Evolutionary conservation across 1,284 basidiomycete genomes (phyloP).

Genomic region (Boletellus dicymbophilus): DNA sequence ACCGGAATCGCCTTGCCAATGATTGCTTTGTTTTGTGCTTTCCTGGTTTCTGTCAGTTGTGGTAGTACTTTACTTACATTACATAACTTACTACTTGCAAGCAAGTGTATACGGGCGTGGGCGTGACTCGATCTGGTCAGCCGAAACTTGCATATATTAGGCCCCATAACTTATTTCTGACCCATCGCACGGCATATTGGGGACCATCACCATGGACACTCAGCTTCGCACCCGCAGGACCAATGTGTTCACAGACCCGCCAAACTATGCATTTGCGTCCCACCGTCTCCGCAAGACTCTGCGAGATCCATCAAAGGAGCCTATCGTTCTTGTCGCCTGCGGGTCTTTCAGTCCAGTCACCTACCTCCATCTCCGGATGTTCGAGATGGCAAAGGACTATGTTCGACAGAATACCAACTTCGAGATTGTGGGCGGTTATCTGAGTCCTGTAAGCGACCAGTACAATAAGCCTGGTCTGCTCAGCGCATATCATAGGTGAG

Average conservation of each 20-base stretch:
- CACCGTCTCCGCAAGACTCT: slow-evolving; percentile 61
- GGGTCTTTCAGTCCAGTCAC: slow-evolving; percentile 84
- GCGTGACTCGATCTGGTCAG: too few species aligned
- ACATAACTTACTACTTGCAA: too few species aligned
- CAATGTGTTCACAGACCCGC: slow-evolving; percentile 49
- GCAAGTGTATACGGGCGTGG: too few species aligned
- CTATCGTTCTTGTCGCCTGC: slow-evolving; percentile 77
- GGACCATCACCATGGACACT: slow-evolving; percentile 28
- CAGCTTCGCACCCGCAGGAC: slow-evolving; percentile 21
- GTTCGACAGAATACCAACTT: slow-evolving; percentile 91
- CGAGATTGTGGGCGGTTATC: slow-evolving; percentile 92
- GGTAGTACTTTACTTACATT: too few species aligned
- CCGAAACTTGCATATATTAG: too few species aligned
- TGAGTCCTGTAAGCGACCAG: slow-evolving; percentile 92
- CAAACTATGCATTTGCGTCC: slow-evolving; percentile 65
- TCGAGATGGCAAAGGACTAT: slow-evolving; percentile 98
- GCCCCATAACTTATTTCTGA: too few species aligned
- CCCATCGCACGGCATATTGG: too few species aligned
- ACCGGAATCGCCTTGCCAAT: neutral
- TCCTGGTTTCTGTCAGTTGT: slow-evolving; percentile 3
- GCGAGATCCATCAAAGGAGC: slow-evolving; percentile 65
- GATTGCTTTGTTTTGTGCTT: neutral
- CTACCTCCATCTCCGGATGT: slow-evolving; percentile 90
- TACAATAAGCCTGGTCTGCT: slow-evolving; percentile 92
- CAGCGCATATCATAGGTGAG: slow-evolving; percentile 78